phyloP scores from a whole-genome alignment of 2,329 filamentous ascomycete species.

The Cephalotrichum gorgonifer region DNA sequence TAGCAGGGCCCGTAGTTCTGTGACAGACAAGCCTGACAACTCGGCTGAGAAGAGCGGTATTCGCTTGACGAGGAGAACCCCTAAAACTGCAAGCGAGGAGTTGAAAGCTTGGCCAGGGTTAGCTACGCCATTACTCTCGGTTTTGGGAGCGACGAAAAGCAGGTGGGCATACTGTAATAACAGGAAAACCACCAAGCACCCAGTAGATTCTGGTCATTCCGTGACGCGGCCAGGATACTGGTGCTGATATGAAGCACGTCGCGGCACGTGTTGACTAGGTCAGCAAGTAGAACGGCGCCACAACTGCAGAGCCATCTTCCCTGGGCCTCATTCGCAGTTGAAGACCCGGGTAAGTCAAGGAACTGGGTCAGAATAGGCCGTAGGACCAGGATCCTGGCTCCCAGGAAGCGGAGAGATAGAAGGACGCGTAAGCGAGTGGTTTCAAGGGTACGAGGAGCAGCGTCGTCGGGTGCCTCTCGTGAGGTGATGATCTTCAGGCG shows the following conservation, averaged over 20 bases:
- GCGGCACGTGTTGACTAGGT: neutral
- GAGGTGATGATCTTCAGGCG: neutral
- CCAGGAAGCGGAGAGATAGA: neutral
- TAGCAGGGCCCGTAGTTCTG: neutral
- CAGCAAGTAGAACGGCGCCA: neutral
- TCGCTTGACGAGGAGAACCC: neutral
- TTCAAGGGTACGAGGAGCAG: neutral
- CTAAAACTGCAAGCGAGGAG: neutral
- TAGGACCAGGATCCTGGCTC: neutral
- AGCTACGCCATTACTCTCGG: neutral
- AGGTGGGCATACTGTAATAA: neutral
- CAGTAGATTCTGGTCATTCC: neutral
- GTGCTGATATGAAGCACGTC: slow-evolving; percentile 2
- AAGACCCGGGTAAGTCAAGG: neutral
- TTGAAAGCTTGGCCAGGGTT: neutral
- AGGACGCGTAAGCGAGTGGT: neutral
- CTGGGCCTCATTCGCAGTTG: neutral
- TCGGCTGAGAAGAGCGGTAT: neutral
- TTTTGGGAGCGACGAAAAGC: neutral
- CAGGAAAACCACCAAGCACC: slow-evolving; percentile 2
- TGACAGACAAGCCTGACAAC: neutral
- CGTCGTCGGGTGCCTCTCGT: neutral
- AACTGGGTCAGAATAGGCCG: neutral
- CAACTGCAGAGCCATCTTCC: neutral
- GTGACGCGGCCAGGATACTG: neutral